These are phyloP conservation scores for Pyricularia grisea DNA, from an alignment of 2,329 filamentous ascomycete species.

Conservation along the genomic window DNA sequence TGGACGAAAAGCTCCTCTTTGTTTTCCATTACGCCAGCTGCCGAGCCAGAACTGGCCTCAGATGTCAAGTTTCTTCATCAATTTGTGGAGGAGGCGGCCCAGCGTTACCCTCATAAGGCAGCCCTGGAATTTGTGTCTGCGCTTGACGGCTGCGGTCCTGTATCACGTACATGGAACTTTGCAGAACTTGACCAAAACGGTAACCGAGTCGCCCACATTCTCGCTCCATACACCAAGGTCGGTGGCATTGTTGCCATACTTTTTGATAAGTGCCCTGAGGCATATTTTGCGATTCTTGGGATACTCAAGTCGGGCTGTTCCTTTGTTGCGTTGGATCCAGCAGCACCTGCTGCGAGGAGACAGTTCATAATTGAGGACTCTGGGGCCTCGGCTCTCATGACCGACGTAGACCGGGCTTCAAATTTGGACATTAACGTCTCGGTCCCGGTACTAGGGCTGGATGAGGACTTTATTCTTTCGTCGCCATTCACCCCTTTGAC, in stretches of 20 bases:
- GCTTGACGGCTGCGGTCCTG: constrained; percentile 34
- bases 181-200: constrained; percentile 59
- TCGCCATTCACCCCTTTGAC: not conserved
- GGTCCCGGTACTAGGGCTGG: constrained; percentile 22
- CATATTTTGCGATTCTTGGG: constrained; percentile 73
- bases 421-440: constrained; percentile 22
- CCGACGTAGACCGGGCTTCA: constrained; percentile 23
- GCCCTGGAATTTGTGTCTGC: constrained; percentile 69
- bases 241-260: constrained; percentile 65
- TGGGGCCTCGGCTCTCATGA: constrained; percentile 51
- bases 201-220: constrained; percentile 61
- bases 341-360: constrained; percentile 63
- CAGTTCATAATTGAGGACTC: constrained; percentile 73
- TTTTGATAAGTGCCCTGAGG: constrained; percentile 79
- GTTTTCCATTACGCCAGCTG: constrained; percentile 58
- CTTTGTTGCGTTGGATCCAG: constrained; percentile 72
- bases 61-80: constrained; percentile 59
- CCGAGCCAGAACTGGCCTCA: constrained; percentile 45
- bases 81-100: constrained; percentile 61
- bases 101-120: constrained; percentile 41
- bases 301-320: constrained; percentile 75
- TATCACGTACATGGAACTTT: constrained; percentile 61
- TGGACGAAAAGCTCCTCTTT: constrained; percentile 24
- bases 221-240: constrained; percentile 38
- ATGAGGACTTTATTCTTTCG: constrained; percentile 4